Evolutionary conservation across 305 asterid species (phyloP).

Genomic region (Stenogyne calaminthoides): DNA sequence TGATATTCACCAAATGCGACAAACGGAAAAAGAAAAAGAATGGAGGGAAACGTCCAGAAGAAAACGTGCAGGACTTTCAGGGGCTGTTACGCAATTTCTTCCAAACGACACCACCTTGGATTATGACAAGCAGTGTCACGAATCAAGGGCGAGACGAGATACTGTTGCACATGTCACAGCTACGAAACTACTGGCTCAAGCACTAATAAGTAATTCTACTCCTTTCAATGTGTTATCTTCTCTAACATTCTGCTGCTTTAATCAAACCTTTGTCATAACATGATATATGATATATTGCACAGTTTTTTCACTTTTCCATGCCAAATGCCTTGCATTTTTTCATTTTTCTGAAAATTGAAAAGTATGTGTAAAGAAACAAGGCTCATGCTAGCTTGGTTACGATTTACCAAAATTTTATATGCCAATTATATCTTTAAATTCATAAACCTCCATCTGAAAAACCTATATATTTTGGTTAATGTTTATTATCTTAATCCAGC

Average conservation of each 20-base stretch:
- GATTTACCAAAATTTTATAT: background rate
- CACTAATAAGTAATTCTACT: constrained; percentile 40
- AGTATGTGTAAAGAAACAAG: background rate
- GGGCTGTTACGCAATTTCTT: constrained; percentile 64
- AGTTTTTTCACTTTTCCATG: background rate
- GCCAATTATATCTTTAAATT: background rate
- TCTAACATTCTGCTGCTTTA: constrained; percentile 8
- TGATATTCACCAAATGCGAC: constrained; percentile 92
- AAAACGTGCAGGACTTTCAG: constrained; percentile 75
- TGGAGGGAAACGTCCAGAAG: constrained; percentile 91
- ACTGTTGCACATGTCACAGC: constrained; percentile 93
- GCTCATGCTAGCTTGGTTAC: background rate
- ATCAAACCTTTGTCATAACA: background rate
- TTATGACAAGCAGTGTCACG: constrained; percentile 93
- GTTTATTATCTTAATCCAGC: too few relatives aligned
- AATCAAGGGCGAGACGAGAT: constrained; percentile 98
- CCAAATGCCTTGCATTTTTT: background rate
- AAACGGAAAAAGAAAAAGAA: constrained; percentile 91
- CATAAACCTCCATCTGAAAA: too few relatives aligned
- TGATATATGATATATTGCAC: background rate
- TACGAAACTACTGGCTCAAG: constrained; percentile 94
- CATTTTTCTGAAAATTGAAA: background rate
- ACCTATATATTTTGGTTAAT: too few relatives aligned
- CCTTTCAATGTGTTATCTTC: background rate
- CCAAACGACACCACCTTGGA: constrained; percentile 90